These are phyloP conservation scores for Tuber calosporum DNA, from an alignment of 495 filamentous ascomycete species.

Conservation along the genomic window DNA sequence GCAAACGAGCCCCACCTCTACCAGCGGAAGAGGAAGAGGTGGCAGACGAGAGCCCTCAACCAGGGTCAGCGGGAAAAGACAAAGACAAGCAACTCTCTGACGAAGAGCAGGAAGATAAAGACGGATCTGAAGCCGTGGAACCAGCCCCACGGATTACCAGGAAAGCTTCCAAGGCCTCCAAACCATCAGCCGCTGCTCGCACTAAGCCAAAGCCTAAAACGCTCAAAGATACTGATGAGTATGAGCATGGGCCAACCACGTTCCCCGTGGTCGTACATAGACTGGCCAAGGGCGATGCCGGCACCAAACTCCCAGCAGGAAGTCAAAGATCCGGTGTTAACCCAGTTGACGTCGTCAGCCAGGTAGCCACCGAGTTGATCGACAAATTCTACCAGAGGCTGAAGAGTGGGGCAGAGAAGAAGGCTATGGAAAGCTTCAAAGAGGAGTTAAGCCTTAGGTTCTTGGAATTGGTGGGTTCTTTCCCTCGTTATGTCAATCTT, in stretches of 20 bases:
- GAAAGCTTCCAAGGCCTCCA: neutral
- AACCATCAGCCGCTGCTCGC: neutral
- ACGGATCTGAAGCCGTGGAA: neutral
- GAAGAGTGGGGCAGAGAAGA: conserved; percentile 16
- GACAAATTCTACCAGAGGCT: conserved; percentile 26
- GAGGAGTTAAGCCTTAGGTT: conserved; percentile 32
- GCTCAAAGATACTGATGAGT: neutral
- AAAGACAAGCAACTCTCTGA: neutral
- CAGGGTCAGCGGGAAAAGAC: neutral
- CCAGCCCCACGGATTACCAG: neutral
- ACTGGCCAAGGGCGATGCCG: conserved; percentile 9
- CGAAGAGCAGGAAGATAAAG: neutral
- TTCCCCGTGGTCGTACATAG: conserved; percentile 32
- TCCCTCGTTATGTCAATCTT: neutral
- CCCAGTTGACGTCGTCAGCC: conserved; percentile 33
- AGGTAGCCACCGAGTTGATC: conserved; percentile 30
- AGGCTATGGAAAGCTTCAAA: conserved; percentile 33
- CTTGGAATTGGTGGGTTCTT: conserved; percentile 30
- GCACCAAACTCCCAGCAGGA: conserved; percentile 15
- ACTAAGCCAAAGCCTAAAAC: conserved; percentile 17
- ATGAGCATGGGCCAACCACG: conserved; percentile 8
- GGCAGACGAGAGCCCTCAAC: neutral
- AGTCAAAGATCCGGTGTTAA: conserved; percentile 36
- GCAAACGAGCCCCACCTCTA: conserved; percentile 5
- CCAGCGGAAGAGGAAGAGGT: conserved; percentile 1